Evolutionary conservation across 306 rosid species (phyloP).

Genomic region (Quercus mongolica): DNA sequence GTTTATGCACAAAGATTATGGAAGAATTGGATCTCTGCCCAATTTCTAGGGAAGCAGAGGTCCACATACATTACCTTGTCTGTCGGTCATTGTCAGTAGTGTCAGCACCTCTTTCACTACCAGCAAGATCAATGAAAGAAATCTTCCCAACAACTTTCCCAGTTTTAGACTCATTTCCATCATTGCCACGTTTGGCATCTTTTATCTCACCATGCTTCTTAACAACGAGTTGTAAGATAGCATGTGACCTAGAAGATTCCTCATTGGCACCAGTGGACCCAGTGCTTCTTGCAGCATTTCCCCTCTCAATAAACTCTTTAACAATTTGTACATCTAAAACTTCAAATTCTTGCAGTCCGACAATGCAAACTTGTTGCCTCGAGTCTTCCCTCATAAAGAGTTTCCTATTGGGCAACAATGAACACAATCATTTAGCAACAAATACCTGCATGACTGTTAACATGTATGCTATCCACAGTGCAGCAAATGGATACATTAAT

Average conservation of each 20-base stretch:
- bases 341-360: conserved; percentile 99
- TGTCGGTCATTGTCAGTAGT: conserved; percentile 99
- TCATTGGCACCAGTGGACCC: conserved; percentile 99
- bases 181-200: conserved; percentile 70
- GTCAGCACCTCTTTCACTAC: conserved; percentile 99
- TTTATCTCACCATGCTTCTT: conserved; percentile 87
- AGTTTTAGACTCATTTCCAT: conserved; percentile 72
- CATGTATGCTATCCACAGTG: too few relatives aligned
- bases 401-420: conserved; percentile 55
- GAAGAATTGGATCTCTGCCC: neutral
- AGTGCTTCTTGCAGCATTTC: conserved; percentile 93
- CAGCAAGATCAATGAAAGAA: conserved; percentile 98
- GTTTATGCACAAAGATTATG: neutral
- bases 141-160: conserved; percentile 95
- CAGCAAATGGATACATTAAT: neutral
- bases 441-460: neutral
- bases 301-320: conserved; percentile 88
- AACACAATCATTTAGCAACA: neutral
- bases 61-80: conserved; percentile 60
- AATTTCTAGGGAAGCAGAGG: neutral
- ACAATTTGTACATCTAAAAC: conserved; percentile 95
- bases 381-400: conserved; percentile 99
- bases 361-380: conserved; percentile 96
- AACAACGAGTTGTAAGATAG: conserved; percentile 83
- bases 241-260: conserved; percentile 99